Evolutionary conservation across 2,329 filamentous ascomycete species (phyloP), one percentile per base, ranked within the genome.

Genomic region (Phialophora chinensis): DNA sequence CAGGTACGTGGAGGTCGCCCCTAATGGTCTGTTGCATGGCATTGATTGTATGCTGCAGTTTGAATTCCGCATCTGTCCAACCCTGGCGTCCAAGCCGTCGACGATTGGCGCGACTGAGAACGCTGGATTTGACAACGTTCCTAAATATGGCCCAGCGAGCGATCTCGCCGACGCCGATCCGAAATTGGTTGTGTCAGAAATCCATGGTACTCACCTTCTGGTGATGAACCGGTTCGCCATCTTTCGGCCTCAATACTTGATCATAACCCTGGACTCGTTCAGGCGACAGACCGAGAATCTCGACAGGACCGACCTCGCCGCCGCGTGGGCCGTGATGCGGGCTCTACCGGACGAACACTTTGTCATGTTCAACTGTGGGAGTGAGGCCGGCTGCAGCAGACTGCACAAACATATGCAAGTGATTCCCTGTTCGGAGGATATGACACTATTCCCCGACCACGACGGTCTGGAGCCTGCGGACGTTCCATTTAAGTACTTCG

Each of bases 351-450:
- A 68, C 20, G 62, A 66, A 23, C 65, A 69, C 17, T 68, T 78
- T 31, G 29, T 82, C 71, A 73, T 78, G 56, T 78, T 82, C 47
- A 82, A 82, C 68, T 81, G 80, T 60, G 81, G 81, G 17, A 75
- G 77, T 31, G 77, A 80, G 31, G 78, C 77, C 60, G 80, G 80
- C 20, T 77, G 74, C 2, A 79, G 76, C 10, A 76, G 80, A 61
- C 77, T 78, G 3, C 80, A 83, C 72, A 82, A 82, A 68, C 80
- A 82, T 71, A 70, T 81, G 63, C 80, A 82, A 63, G 65, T 81
- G 1, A 75, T 82, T 38, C 77, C 75, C 0, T 69, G 72, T 60
- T 77, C 77, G 12, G 52, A 60, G 35, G 54, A 54, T 20, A 53
- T 57, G 27, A 53, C 25, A 14, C 11, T 63, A 11, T 63, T 63